phyloP scores from a whole-genome alignment of 129 eudicot species.

The Silybum marianum region DNA sequence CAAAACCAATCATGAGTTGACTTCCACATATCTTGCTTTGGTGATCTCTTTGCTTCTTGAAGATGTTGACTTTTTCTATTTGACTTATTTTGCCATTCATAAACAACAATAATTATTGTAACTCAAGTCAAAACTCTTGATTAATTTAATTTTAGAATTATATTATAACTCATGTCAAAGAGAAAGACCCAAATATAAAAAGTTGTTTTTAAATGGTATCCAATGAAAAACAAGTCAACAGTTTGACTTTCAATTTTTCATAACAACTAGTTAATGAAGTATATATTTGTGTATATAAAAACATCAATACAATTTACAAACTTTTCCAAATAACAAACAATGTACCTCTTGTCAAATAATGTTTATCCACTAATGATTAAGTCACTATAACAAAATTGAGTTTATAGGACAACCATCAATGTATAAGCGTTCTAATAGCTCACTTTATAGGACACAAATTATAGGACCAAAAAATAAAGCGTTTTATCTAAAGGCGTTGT shows the following conservation, averaged over 20 bases:
- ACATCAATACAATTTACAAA: not conserved
- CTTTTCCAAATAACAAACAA: not conserved
- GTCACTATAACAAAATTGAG: too few species aligned
- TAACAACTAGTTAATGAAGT: not conserved
- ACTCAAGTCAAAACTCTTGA: conserved; percentile 7
- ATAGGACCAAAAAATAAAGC: too few species aligned
- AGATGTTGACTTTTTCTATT: not conserved
- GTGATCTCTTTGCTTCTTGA: not conserved
- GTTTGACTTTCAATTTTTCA: not conserved
- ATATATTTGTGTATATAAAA: not conserved
- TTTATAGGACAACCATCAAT: too few species aligned
- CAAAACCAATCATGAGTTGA: conserved; percentile 14
- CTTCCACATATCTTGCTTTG: not conserved
- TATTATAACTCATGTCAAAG: not conserved
- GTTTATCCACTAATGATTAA: too few species aligned
- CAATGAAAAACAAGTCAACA: conserved; percentile 5
- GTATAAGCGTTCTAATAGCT: too few species aligned
- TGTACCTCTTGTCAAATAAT: not conserved
- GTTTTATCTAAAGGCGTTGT: too few species aligned
- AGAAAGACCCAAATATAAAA: not conserved
- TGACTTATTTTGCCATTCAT: conserved; percentile 3
- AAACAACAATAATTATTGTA: not conserved
- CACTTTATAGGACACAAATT: too few species aligned
- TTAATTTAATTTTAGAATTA: not conserved
- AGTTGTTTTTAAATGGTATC: not conserved